Base-by-base conservation (phyloP, 1,284 basidiomycete genomes). In the Tetrapyrgos nigripes region DNA sequence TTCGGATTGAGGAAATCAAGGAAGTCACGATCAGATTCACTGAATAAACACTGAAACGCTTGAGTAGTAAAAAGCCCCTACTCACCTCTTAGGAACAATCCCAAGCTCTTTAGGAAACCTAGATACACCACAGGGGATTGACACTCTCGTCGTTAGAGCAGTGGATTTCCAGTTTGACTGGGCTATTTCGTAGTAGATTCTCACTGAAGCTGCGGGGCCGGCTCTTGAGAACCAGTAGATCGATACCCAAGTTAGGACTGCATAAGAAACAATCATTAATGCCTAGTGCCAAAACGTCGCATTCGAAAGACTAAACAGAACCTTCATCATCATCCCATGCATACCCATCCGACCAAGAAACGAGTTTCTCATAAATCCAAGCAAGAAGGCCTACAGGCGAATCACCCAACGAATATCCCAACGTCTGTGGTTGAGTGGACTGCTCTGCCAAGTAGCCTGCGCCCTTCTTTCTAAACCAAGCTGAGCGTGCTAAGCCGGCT, bases 401-500 rank as follows among this genome's bases (percentile, higher is more conserved):
- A 50, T 43, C 26, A 11, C 6, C 31, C 19, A 24, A 11, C 21
- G 33, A 52, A 8, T 23, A 35, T 35, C 50, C 28, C 3, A 35
- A 21, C 14, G 50, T 52, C 19, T 52, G 31, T 8, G 28, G 33
- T 13, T 26, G 24, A 23, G 46, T 48, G 26, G 3, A 28, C 10
- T 28, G 47, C 9, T 27, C 23, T 8, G n/a, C 24, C 4, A 28
- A 17, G 47, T 24, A 49, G 14, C 27, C 24, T n/a, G 37, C 52
- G 40, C 79, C 83, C 24, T 64, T 62, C 4, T 58, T 62, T 6
- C 24, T 50, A 64, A 76, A 81, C 71, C 66, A 70, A n/a, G 63
- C 53, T 14, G 45, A 19, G 24, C 53, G 46, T n/a, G n/a, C 27
- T 19, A 50, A 10, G 40, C 26, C 43, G 3, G 61, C 58, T 17